phyloP scores from a whole-genome alignment of 306 rosid genomes.

The Quercus robur region DNA sequence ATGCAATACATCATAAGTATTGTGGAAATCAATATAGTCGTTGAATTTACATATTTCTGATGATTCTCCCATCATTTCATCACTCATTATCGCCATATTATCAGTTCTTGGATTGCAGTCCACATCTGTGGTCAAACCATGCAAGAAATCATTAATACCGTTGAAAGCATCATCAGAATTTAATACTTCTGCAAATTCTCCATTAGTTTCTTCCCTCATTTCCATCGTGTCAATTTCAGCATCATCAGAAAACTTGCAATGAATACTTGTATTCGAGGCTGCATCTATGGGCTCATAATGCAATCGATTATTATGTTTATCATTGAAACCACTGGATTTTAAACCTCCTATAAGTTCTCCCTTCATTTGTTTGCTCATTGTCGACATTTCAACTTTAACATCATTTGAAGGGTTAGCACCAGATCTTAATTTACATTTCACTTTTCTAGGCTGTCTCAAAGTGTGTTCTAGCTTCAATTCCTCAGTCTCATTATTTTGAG shows the following conservation, averaged over 20 bases:
- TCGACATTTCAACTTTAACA: conserved; percentile 11
- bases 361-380: not conserved
- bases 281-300: not conserved
- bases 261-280: not conserved
- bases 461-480: not conserved
- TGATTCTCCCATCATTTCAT: too few relatives aligned
- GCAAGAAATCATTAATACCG: too few relatives aligned
- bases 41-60: not conserved
- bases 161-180: too few relatives aligned
- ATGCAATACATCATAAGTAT: conserved; percentile 19
- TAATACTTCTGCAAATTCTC: not conserved
- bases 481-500: not conserved
- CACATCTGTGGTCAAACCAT: too few relatives aligned
- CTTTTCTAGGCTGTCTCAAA: conserved; percentile 6
- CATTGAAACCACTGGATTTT: not conserved
- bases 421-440: not conserved
- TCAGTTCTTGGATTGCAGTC: too few relatives aligned
- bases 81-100: too few relatives aligned
- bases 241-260: conserved; percentile 12
- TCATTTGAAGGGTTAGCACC: conserved; percentile 12
- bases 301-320: not conserved
- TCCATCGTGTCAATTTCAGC: conserved; percentile 14
- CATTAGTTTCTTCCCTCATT: conserved; percentile 26
- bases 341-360: conserved; percentile 3
- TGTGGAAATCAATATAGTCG: conserved; percentile 14